Base-by-base conservation (phyloP, 179 eudicot species). In the Beta corolliflora region DNA sequence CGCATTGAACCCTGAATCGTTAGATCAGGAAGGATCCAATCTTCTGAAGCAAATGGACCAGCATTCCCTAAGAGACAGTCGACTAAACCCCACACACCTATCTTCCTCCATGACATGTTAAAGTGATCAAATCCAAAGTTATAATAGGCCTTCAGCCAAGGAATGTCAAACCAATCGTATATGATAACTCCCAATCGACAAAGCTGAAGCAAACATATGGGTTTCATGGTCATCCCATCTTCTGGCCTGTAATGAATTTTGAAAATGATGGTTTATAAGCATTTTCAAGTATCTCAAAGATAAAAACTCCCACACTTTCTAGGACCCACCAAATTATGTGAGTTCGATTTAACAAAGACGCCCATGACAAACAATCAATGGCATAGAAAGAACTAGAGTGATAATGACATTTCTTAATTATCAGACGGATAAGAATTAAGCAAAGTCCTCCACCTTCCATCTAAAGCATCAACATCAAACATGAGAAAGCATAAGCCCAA, bases 61-160 rank as follows among this genome's bases (percentile, higher is more conserved):
- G 88, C 29, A 71, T 92, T 92, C 2, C 98, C 99, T 72, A 96
- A 53, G 25, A 96, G 92, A 78, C 91, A 89, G 80, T 90, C 93
- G 7, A 90, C 88, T 41, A 95, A 89, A 79, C 95, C 96, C 91
- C 91, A 77, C 4, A 92, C 77, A 52, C 99, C 99, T 7, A 81
- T 88, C 75, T 92, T 91, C 81, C 78, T 91, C 91, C 99, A 83
- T 0, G 99, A 92, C 90, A 94, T 81, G 88, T 96, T 91, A 89
- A 89, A 96, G 88, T 96, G 99, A 81, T 96, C 97, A 59, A 96
- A 96, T 29, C 98, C 98, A n/a, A 96, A 94, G 71, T 91, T 94
- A 88, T 96, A 96, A 71, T 91, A 96, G 68, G 83, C 71, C 80
- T 96, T 96, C 4, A 94, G 81, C 90, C 92, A 92, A 48, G 92